These are phyloP conservation scores for Saccharomyces pastorianus DNA, from an alignment of 1,139 yeast genomes.

Conservation along the genomic window DNA sequence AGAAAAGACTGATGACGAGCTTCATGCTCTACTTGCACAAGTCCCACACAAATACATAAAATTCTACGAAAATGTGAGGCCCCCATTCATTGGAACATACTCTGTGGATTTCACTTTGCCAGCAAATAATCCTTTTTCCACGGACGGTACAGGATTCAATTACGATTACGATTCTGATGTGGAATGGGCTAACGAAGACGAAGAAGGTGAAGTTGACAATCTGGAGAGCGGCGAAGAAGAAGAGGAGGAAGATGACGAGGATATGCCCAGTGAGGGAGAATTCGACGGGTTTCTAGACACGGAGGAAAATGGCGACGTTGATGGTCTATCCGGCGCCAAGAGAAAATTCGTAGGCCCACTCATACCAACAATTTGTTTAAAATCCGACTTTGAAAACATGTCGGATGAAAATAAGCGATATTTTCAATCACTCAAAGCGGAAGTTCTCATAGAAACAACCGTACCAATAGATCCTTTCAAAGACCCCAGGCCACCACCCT, in stretches of 20 bases:
- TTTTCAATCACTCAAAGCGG: conserved; percentile 21
- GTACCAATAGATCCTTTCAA: conserved; percentile 56
- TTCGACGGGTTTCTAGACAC: conserved; percentile 65
- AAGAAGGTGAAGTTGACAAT: conserved; percentile 49
- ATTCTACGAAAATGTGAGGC: conserved; percentile 75
- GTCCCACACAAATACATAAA: conserved; percentile 56
- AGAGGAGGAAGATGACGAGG: conserved; percentile 46
- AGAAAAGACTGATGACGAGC: conserved; percentile 33
- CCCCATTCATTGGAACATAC: conserved; percentile 78
- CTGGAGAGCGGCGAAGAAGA: conserved; percentile 59
- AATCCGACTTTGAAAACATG: conserved; percentile 13
- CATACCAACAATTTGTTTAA: conserved; percentile 42
- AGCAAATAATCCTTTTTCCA: conserved; percentile 39
- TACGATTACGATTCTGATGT: conserved; percentile 72
- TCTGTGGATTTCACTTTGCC: conserved; percentile 32
- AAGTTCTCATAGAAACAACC: conserved; percentile 31
- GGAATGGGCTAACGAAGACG: conserved; percentile 65
- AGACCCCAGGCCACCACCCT: not conserved
- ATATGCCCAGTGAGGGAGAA: conserved; percentile 39
- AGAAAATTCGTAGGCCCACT: conserved; percentile 50
- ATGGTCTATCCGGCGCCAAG: conserved; percentile 20
- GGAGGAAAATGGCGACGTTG: conserved; percentile 35
- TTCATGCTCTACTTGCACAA: conserved; percentile 31
- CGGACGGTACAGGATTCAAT: conserved; percentile 39
- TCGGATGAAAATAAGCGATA: conserved; percentile 27